Evolutionary conservation across 805 yeast species (phyloP), one percentile per base, ranked within the genome.

Genomic region (Starmerella stigmatis): DNA sequence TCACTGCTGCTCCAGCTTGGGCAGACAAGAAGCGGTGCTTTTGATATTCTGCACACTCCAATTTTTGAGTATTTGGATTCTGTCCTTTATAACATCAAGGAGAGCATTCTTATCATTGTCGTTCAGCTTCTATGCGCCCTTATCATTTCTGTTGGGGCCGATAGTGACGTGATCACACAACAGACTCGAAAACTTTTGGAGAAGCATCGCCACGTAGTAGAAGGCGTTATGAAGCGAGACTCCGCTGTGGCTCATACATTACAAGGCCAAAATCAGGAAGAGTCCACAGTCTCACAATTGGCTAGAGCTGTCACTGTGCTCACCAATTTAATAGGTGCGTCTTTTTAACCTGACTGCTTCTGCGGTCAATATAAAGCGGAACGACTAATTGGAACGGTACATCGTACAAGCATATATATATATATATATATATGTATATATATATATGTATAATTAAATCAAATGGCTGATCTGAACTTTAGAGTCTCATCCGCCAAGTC

Each of bases 21-120:
- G 0, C 85, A 81, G 57, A 75, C 82, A 0, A 75, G 83, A 50
- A 58, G 60, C 8, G 97, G 98, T 3, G 86, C 96, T 0, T 74
- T 75, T 41, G 80, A 78, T 45, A 65, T 89, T 43, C 63, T 86
- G 20, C 86, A 85, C 55, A 74, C 81, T 53, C 89, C 81, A 41
- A 60, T 89, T 7, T 79, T 86, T 60, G 72, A 76, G 15, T 67
- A 75, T 0, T 67, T 88, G 43, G 73, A 69, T 45, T 74, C 80
- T 31, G 64, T 64, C 16, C 73, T 86, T 50, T 64, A 85, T 35
- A 60, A 67, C 28, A 69, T 51, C 82, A 57, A 20, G 41, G 78
- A 75, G 58, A 94, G 83, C 48, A 64, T 83, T 16, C 67, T 83
- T 32, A 71, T 79, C 27, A 92, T 94, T 0, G 67, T 80, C 2